phyloP scores from a whole-genome alignment of 1,284 basidiomycete genomes.

The Papiliotrema fonsecae region DNA sequence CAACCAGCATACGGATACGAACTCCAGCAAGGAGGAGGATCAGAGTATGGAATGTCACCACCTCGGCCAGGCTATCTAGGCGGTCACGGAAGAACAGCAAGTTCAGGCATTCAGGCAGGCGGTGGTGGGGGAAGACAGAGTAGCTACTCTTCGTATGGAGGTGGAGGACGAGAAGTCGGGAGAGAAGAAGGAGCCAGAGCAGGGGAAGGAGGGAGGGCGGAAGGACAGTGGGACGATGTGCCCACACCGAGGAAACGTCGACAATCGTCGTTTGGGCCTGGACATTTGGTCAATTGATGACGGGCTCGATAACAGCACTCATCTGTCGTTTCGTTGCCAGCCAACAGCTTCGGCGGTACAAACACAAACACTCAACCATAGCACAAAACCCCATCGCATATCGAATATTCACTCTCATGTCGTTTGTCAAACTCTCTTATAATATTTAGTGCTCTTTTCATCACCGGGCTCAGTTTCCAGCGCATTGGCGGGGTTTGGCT shows the following conservation, averaged over 20 bases:
- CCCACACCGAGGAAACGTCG: conserved; percentile 4
- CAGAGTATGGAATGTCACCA: not conserved
- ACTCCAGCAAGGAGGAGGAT: not conserved
- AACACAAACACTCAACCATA: too few relatives aligned
- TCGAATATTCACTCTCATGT: too few relatives aligned
- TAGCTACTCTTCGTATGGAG: not conserved
- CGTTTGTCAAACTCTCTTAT: too few relatives aligned
- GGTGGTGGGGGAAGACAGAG: not conserved
- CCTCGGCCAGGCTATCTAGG: not conserved
- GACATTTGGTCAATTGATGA: not conserved
- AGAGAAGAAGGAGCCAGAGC: not conserved
- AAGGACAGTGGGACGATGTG: conserved; percentile 5
- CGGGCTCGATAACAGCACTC: too few relatives aligned
- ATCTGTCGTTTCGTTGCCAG: too few relatives aligned
- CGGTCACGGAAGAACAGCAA: not conserved
- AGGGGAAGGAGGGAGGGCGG: not conserved
- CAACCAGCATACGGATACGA: not conserved
- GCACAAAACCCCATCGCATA: too few relatives aligned
- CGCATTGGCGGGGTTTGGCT: too few relatives aligned
- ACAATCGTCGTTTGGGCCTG: not conserved
- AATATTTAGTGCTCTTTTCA: too few relatives aligned
- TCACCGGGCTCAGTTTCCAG: too few relatives aligned
- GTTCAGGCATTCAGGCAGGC: not conserved
- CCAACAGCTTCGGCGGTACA: too few relatives aligned
- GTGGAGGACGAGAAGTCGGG: not conserved